phyloP scores from a whole-genome alignment of 2,329 filamentous ascomycete species.

The Colletotrichum lindemuthianum region DNA sequence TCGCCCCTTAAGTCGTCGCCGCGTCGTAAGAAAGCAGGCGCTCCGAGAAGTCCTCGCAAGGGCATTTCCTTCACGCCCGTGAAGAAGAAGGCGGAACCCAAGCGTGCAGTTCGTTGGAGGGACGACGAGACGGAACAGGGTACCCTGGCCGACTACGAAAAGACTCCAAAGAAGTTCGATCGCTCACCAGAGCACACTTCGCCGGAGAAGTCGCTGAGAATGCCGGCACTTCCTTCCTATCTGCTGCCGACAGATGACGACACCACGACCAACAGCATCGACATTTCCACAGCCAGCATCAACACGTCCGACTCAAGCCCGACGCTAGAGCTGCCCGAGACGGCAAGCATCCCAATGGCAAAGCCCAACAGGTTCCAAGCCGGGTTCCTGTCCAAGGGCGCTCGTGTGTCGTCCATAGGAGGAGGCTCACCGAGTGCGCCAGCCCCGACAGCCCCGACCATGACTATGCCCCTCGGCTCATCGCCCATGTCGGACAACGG shows the following conservation, averaged over 20 bases:
- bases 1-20: conserved; percentile 83
- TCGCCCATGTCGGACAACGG: conserved; percentile 60
- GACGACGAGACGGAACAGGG: conserved; percentile 88
- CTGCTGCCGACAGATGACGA: conserved; percentile 47
- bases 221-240: conserved; percentile 62
- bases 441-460: conserved; percentile 63
- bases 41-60: conserved; percentile 61
- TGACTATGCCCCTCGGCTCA: conserved; percentile 68
- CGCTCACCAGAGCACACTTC: conserved; percentile 65
- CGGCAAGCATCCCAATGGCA: conserved; percentile 46
- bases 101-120: conserved; percentile 88
- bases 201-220: conserved; percentile 53
- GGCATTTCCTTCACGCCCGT: conserved; percentile 83
- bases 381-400: conserved; percentile 78
- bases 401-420: conserved; percentile 48
- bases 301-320: conserved; percentile 60
- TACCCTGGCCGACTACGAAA: conserved; percentile 87
- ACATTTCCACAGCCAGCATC: no score
- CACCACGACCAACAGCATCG: conserved; percentile 49
- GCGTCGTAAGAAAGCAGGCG: conserved; percentile 76
- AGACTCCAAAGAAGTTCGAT: conserved; percentile 79
- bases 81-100: conserved; percentile 76
- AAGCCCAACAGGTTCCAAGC: conserved; percentile 86
- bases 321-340: conserved; percentile 65
- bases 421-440: conserved; percentile 71